A percentile compares a stretch with the other conserved stretches of the same genome.
Evolutionary conservation across 192 early-diverging fungal species (phyloP).

Genomic region (Bifiguratus adelaidae): DNA sequence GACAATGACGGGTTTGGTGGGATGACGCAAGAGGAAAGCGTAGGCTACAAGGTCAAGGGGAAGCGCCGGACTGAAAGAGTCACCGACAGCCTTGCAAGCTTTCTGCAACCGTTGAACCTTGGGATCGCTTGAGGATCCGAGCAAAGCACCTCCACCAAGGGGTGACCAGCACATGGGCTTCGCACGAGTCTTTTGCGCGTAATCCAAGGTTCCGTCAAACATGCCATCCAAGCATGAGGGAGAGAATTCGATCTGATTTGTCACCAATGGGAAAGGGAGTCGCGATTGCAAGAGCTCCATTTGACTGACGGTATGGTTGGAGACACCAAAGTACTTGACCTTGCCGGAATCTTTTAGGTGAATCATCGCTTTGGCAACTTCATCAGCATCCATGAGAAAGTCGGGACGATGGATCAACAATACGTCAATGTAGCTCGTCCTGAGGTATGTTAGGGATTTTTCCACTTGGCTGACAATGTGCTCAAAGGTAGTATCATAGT

Average conservation of each 20-base stretch:
- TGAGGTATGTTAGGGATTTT: not conserved
- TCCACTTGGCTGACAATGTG: conserved; percentile 7
- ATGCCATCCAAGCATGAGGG: conserved; percentile 10
- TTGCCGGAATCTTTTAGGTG: conserved; percentile 12
- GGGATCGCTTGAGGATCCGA: conserved; percentile 5
- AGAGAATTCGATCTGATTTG: conserved; percentile 32
- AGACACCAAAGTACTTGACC: conserved; percentile 19
- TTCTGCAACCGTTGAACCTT: conserved; percentile 11
- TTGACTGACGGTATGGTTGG: conserved; percentile 11
- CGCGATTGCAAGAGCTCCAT: conserved; percentile 25
- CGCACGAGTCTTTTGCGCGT: conserved; percentile 15
- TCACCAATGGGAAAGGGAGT: conserved; percentile 20
- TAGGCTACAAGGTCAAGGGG: conserved; percentile 29
- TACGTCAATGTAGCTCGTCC: conserved; percentile 6
- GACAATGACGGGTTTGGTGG: conserved; percentile 14
- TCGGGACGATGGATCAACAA: conserved; percentile 6
- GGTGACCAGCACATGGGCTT: conserved; percentile 28
- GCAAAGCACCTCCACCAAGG: conserved; percentile 19
- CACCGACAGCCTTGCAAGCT: not conserved
- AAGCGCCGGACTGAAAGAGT: not conserved
- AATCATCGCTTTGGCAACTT: conserved; percentile 14
- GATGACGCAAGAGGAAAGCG: conserved; percentile 26
- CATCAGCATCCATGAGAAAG: conserved; percentile 10
- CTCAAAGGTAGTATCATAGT: conserved; percentile 3
- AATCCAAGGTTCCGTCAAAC: conserved; percentile 24